phyloP scores from a whole-genome alignment of 768 basidiomycete species.

The Termitomyces sp. region DNA sequence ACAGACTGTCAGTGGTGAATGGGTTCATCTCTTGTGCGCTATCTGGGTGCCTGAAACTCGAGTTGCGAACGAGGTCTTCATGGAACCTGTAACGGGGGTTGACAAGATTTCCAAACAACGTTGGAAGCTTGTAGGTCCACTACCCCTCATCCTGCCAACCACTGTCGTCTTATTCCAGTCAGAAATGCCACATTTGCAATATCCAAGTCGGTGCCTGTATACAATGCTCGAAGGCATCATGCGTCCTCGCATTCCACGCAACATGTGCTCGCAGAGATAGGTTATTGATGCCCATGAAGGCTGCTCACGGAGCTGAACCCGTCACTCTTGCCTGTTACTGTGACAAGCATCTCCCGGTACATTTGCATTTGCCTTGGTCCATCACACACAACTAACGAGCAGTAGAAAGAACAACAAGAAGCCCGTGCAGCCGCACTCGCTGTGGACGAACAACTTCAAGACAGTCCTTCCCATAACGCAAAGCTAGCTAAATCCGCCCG shows the following conservation, averaged over 20 bases:
- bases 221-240: conserved; percentile 66
- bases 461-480: conserved; percentile 30
- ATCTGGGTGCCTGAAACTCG: conserved; percentile 96
- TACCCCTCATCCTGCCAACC: neutral
- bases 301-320: conserved; percentile 61
- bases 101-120: conserved; percentile 85
- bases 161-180: neutral
- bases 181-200: conserved; percentile 48
- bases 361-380: conserved; percentile 18
- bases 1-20: conserved; percentile 86
- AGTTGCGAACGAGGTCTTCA: conserved; percentile 91
- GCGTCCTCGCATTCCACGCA: conserved; percentile 91
- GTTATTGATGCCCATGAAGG: conserved; percentile 83
- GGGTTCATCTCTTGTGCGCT: conserved; percentile 95
- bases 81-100: conserved; percentile 94
- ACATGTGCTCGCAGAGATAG: conserved; percentile 91
- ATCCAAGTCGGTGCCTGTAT: conserved; percentile 79
- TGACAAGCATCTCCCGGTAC: conserved; percentile 85
- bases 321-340: conserved; percentile 75
- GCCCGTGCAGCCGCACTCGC: conserved; percentile 49
- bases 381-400: neutral
- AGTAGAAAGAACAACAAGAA: conserved; percentile 66
- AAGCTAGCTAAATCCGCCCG: conserved; percentile 74
- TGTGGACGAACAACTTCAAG: conserved; percentile 41
- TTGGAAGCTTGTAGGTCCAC: conserved; percentile 80